These are phyloP conservation scores for Penicillium polonicum DNA, from an alignment of 2,329 filamentous ascomycete genomes.

Conservation along the genomic window DNA sequence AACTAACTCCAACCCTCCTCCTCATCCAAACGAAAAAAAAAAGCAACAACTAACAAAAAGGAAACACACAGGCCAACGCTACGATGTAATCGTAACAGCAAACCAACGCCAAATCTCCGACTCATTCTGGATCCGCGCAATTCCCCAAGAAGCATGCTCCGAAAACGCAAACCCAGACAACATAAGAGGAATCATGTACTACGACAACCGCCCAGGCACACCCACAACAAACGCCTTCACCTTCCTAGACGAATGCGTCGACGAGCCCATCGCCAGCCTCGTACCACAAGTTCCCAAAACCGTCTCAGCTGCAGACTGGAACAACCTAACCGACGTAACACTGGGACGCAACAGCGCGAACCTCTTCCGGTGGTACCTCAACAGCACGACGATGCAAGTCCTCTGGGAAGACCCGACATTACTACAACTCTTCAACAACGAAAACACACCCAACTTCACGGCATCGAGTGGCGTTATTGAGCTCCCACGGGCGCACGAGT, in stretches of 20 bases:
- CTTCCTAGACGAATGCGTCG: constrained; percentile 27
- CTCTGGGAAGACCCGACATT: constrained; percentile 35
- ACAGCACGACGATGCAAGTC: constrained; percentile 33
- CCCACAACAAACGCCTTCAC: constrained; percentile 22
- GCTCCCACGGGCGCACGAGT: constrained; percentile 26
- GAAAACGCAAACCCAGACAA: constrained; percentile 43
- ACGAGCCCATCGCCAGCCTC: constrained; percentile 30
- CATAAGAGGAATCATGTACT: constrained; percentile 53
- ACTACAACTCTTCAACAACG: constrained; percentile 21
- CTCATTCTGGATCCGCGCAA: constrained; percentile 46
- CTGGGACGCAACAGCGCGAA: constrained; percentile 11
- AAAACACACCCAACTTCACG: constrained; percentile 13
- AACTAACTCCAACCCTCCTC: background rate
- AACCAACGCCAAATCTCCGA: constrained; percentile 23
- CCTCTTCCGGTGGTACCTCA: constrained; percentile 36
- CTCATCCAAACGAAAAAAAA: background rate
- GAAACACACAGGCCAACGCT: constrained; percentile 35
- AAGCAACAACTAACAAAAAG: background rate
- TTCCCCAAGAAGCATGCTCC: constrained; percentile 46
- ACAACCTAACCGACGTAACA: constrained; percentile 20
- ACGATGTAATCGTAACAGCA: constrained; percentile 39
- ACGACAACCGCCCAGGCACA: constrained; percentile 20
- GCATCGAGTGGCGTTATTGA: constrained; percentile 25
- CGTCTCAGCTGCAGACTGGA: constrained; percentile 18
- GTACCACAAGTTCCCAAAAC: constrained; percentile 26